Evolutionary conservation across 768 basidiomycete species (phyloP), one percentile per base, ranked within the genome.

Genomic region (Psilocybe cyanescens): DNA sequence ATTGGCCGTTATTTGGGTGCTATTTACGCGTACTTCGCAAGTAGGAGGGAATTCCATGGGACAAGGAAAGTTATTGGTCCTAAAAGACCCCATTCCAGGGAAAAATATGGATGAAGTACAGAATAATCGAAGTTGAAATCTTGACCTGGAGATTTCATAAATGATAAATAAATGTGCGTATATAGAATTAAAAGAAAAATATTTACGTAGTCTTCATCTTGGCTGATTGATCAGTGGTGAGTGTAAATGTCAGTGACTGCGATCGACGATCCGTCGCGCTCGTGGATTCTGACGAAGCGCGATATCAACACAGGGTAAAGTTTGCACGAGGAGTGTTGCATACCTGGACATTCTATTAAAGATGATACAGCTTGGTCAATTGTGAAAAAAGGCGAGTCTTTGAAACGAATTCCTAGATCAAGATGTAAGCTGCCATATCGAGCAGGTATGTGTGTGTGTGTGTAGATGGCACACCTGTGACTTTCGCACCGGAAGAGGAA

Each of bases 1-100:
- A 72, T 90, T 95, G 39, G 89, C 92, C 17, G 78, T 78, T 31
- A 97, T 76, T 57, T 85, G 81, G 2, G 79, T 79, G 57, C 77
- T 81, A 73, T 97, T 97, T 41, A 96, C 86, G 70, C 93, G 89
- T 54, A 96, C 89, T 84, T 97, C 95, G 71, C 92, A 95, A 8
- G 92, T 92, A 7, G 89, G 87, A 24, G 95, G 95, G 67, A 97
- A 97, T 79, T 97, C 95, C 51, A 97, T 86, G 3, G 86, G 91
- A 70, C 91, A 92, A 16, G 86, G 85, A 16, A 77, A 72, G 47
- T 75, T 67, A 59, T 74, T 78, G 4, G 83, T 74, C 54, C 89
- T 79, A 67, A 90, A 90, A 11, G 81, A 82, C 46, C 77, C 77
- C 19, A 79, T 72, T 47, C 78, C 78, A 14, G 81, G 80, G 72